Evolutionary conservation across 177 flowering plant species (phyloP).

Genomic region (Vitis hybrid): DNA sequence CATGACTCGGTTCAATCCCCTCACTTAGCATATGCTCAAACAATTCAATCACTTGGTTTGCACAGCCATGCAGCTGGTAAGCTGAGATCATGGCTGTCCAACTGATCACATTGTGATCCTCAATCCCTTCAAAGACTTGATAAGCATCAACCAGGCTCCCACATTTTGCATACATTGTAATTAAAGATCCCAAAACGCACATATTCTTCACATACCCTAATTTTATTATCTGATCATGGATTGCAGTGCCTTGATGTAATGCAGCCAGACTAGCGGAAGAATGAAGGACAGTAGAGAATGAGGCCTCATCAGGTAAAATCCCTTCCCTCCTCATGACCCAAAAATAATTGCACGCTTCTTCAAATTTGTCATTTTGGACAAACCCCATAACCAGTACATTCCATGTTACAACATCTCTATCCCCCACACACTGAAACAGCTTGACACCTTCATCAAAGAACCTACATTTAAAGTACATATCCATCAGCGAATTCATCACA

Average conservation of each 20-base stretch:
- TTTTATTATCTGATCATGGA: constrained; percentile 56
- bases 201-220: constrained; percentile 42
- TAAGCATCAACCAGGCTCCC: constrained; percentile 54
- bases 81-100: constrained; percentile 75
- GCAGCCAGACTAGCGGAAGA: constrained; percentile 60
- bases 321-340: constrained; percentile 58
- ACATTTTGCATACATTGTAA: constrained; percentile 71
- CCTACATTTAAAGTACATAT: constrained; percentile 68
- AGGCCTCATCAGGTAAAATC: constrained; percentile 54
- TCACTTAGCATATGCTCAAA: constrained; percentile 56
- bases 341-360: constrained; percentile 57
- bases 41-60: constrained; percentile 41
- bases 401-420: constrained; percentile 63
- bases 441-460: constrained; percentile 38
- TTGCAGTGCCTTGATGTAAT: constrained; percentile 41
- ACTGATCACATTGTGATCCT: constrained; percentile 43
- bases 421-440: constrained; percentile 32
- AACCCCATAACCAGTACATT: constrained; percentile 62
- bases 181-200: constrained; percentile 45
- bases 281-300: constrained; percentile 55
- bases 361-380: constrained; percentile 40
- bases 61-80: constrained; percentile 59
- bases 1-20: constrained; percentile 45
- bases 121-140: constrained; percentile 46
- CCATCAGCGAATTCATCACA: constrained; percentile 57